phyloP scores from a whole-genome alignment of 352 stramenopile species.

The Elongisporangium anandrum region DNA sequence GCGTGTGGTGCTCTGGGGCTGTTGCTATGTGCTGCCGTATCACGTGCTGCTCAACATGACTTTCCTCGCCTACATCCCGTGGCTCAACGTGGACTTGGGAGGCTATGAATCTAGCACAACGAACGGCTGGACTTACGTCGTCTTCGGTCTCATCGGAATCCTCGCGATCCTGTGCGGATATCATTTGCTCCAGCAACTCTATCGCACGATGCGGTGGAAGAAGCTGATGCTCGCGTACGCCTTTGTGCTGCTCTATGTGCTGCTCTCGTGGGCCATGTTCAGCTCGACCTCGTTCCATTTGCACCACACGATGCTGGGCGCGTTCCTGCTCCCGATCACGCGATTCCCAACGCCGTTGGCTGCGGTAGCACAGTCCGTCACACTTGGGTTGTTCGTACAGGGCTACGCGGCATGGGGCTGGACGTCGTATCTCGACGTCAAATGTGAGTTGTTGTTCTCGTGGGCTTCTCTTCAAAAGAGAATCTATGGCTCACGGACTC shows the following conservation, averaged over 20 bases:
- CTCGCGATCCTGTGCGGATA: conserved; percentile 24
- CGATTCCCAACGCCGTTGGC: conserved; percentile 52
- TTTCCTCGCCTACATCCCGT: conserved; percentile 62
- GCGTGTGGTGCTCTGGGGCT: conserved; percentile 44
- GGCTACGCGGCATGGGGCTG: conserved; percentile 77
- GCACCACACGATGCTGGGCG: conserved; percentile 71
- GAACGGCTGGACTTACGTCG: conserved; percentile 61
- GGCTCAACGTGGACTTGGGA: conserved; percentile 69
- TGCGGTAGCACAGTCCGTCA: conserved; percentile 41
- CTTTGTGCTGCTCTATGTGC: conserved; percentile 13
- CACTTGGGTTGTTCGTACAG: conserved; percentile 63
- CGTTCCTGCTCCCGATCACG: conserved; percentile 65
- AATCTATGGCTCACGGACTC: too few species aligned
- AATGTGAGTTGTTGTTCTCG: conserved; percentile 34
- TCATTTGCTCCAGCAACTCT: conserved; percentile 42
- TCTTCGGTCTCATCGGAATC: conserved; percentile 32
- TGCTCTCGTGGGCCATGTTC: conserved; percentile 54
- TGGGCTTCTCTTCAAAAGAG: too few species aligned
- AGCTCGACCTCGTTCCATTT: conserved; percentile 60
- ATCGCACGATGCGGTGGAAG: conserved; percentile 31
- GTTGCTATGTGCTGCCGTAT: conserved; percentile 67
- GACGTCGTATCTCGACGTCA: conserved; percentile 56
- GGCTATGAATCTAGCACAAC: conserved; percentile 41
- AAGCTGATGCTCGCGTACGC: conserved; percentile 31
- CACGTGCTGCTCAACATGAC: conserved; percentile 76